These are phyloP conservation scores for Blastocladiella emersonii DNA, from an alignment of 371 early-diverging fungal species.

Conservation along the genomic window DNA sequence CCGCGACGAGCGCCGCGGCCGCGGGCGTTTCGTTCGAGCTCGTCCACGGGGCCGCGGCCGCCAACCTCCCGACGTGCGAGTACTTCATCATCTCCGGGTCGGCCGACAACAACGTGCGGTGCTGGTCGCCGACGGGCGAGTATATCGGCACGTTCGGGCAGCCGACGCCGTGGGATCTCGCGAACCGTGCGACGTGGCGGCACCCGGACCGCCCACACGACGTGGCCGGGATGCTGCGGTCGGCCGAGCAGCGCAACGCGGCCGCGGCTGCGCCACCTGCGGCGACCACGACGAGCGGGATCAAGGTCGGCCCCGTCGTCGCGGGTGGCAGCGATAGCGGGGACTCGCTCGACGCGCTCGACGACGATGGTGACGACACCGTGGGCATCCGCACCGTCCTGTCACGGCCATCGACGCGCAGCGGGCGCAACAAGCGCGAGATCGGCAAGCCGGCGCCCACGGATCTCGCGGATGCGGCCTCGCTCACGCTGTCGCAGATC, in stretches of 20 bases:
- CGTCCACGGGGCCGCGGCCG: too few species aligned
- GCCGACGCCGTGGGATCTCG: conserved; percentile 20
- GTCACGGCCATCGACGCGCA: not conserved
- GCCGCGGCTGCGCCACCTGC: not conserved
- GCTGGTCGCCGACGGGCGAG: conserved; percentile 23
- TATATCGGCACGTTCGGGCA: conserved; percentile 31
- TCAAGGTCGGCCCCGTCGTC: too few species aligned
- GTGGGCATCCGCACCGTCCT: not conserved
- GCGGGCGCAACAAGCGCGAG: not conserved
- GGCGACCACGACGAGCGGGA: not conserved
- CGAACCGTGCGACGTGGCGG: conserved; percentile 12
- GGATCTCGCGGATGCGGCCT: not conserved
- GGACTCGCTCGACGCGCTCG: too few species aligned
- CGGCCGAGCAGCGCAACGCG: not conserved
- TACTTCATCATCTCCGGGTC: conserved; percentile 20
- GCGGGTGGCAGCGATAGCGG: too few species aligned
- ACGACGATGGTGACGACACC: not conserved
- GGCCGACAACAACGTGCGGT: conserved; percentile 24
- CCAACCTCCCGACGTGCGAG: conserved; percentile 12
- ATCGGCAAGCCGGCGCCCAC: not conserved
- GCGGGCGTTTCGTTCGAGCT: conserved; percentile 5
- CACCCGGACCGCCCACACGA: conserved; percentile 19
- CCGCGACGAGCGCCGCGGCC: not conserved
- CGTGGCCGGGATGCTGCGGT: conserved; percentile 9
- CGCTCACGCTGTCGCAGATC: too few species aligned